Conservation (phyloP, 495 filamentous ascomycete genomes). For the Rhizodiscina lignyota region DNA sequence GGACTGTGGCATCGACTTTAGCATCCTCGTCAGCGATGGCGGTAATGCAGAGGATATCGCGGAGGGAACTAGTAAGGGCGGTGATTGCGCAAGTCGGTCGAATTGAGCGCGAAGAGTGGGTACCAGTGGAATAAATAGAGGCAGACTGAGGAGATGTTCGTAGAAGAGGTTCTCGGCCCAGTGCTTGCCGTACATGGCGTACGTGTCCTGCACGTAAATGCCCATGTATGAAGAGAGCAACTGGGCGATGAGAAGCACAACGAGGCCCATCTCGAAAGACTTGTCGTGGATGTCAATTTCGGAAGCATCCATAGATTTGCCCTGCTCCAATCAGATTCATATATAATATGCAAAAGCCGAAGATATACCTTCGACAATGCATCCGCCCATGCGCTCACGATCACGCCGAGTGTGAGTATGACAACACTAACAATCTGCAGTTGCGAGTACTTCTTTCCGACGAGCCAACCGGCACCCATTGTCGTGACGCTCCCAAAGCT, state of each 20-base stretch:
- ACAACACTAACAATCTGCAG: constrained; percentile 65
- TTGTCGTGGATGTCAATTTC: constrained; percentile 11
- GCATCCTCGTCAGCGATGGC: constrained; percentile 3
- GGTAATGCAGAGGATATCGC: constrained; percentile 5
- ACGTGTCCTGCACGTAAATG: constrained; percentile 81
- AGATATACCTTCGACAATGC: constrained; percentile 55
- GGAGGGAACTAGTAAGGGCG: constrained; percentile 18
- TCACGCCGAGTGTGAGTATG: constrained; percentile 71
- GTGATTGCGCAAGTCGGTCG: constrained; percentile 28
- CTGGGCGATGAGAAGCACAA: constrained; percentile 76
- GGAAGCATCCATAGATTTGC: constrained; percentile 16
- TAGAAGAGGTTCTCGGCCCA: constrained; percentile 98
- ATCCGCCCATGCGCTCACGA: constrained; percentile 77
- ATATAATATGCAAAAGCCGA: too few species aligned
- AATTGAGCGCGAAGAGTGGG: constrained; percentile 32
- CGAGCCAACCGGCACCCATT: constrained; percentile 71
- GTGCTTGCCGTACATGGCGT: constrained; percentile 66
- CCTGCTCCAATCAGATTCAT: constrained; percentile 7
- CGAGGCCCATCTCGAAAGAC: constrained; percentile 58
- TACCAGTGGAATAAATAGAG: constrained; percentile 37
- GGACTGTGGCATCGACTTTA: constrained; percentile 7
- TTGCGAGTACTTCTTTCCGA: constrained; percentile 64
- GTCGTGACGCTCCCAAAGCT: constrained; percentile 92
- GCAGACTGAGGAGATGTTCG: constrained; percentile 63
- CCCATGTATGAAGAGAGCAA: constrained; percentile 86